Evolutionary conservation across 139 green algal genomes (phyloP).

Genomic region (Tetradesmus obliquus): DNA sequence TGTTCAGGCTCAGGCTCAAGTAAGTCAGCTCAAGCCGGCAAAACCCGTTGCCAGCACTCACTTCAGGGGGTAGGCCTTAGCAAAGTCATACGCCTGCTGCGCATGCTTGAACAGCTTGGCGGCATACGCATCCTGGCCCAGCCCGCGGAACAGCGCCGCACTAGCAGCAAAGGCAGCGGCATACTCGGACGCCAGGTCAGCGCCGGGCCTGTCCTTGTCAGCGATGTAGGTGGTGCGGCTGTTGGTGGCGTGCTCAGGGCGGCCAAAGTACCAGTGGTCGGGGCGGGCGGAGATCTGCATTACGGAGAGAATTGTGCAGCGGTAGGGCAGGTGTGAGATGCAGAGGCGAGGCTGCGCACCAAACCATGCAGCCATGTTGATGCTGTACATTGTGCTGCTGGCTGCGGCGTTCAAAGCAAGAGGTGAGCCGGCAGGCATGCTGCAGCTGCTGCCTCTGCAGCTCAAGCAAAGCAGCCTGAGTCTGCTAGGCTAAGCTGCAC

Average conservation of each 20-base stretch:
- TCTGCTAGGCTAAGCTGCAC: neutral
- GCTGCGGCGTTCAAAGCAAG: too few species aligned
- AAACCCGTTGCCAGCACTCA: slow-evolving; percentile 14
- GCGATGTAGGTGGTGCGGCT: slow-evolving; percentile 44
- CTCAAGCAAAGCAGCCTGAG: too few species aligned
- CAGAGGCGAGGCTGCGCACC: too few species aligned
- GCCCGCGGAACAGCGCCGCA: slow-evolving; percentile 50
- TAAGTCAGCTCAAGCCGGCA: too few species aligned
- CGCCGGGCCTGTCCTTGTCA: neutral
- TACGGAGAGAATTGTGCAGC: too few species aligned
- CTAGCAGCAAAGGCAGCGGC: slow-evolving; percentile 53
- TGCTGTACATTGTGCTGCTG: too few species aligned
- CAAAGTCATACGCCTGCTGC: slow-evolving; percentile 54
- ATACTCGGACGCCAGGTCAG: slow-evolving; percentile 46
- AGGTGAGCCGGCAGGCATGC: too few species aligned
- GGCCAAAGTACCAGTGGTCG: slow-evolving; percentile 76
- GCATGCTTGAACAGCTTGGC: slow-evolving; percentile 46
- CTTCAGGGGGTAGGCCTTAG: slow-evolving; percentile 49
- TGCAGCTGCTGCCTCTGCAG: too few species aligned
- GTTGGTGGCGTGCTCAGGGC: slow-evolving; percentile 67
- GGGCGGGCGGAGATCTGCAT: slow-evolving; percentile 25
- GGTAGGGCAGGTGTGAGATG: too few species aligned
- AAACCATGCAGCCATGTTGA: too few species aligned
- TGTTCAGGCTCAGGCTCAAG: too few species aligned
- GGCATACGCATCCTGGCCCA: slow-evolving; percentile 50